phyloP scores from a whole-genome alignment of 805 yeast species.

The Teunomyces barrocoloradensis region DNA sequence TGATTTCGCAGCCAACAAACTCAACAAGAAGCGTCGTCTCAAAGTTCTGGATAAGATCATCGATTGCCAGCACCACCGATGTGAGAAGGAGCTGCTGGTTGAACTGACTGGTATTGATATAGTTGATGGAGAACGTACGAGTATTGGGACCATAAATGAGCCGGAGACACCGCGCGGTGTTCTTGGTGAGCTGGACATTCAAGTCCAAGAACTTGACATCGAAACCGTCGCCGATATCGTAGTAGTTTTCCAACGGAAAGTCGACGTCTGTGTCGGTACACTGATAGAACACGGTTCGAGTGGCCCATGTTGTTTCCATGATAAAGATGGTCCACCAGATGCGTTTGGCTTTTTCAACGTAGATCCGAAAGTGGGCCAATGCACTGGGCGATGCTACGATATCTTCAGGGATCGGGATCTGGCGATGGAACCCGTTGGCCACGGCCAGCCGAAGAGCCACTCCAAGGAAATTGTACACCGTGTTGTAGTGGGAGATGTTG shows the following conservation, averaged over 20 bases:
- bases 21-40: constrained; percentile 28
- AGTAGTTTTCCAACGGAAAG: constrained; percentile 33
- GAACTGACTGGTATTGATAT: constrained; percentile 40
- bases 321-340: constrained; percentile 44
- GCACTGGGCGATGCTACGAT: constrained; percentile 2
- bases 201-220: constrained; percentile 29
- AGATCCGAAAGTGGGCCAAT: constrained; percentile 2
- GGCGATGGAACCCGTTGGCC: constrained; percentile 38
- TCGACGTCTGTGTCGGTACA: constrained; percentile 44
- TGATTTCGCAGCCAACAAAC: constrained; percentile 19
- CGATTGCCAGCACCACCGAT: constrained; percentile 26
- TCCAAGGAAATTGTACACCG: constrained; percentile 39
- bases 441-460: constrained; percentile 39
- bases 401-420: constrained; percentile 12
- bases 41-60: constrained; percentile 29
- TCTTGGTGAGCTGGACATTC: constrained; percentile 40
- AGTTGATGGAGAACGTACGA: constrained; percentile 37
- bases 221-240: constrained; percentile 28
- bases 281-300: constrained; percentile 39
- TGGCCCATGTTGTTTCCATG: constrained; percentile 39
- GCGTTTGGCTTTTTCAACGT: constrained; percentile 31
- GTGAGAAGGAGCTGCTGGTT: constrained; percentile 33
- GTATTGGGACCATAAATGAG: constrained; percentile 41
- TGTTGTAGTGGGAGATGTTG: constrained; percentile 35
- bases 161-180: constrained; percentile 33